phyloP scores from a whole-genome alignment of 2,329 filamentous ascomycete genomes.

The Calonectria hawksworthii region DNA sequence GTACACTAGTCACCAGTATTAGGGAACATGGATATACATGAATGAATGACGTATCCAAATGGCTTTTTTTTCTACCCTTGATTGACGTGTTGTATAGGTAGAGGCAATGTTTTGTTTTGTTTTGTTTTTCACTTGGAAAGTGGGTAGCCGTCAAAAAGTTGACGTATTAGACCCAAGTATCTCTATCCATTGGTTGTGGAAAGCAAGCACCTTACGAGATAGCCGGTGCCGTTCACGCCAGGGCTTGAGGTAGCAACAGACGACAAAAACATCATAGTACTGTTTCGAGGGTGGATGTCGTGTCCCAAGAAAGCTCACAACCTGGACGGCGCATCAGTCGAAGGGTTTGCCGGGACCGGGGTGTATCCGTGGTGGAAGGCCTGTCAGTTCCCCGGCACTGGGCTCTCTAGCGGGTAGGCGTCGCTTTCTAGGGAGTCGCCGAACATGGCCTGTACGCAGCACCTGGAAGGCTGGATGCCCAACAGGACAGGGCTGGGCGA shows the following conservation, averaged over 20 bases:
- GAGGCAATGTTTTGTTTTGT: no score
- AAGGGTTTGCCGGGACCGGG: conserved; percentile 10
- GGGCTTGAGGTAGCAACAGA: neutral
- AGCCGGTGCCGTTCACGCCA: conserved; percentile 2
- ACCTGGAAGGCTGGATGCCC: conserved; percentile 10
- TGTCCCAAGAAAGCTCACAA: conserved; percentile 20
- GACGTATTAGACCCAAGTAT: neutral
- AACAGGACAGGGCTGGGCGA: conserved; percentile 8
- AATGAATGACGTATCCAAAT: neutral
- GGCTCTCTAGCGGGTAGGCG: neutral
- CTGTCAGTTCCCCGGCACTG: conserved; percentile 30
- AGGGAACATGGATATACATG: neutral
- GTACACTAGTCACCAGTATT: neutral
- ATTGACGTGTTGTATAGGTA: neutral
- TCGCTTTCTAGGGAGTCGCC: conserved; percentile 2
- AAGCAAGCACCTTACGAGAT: neutral
- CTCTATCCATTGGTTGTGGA: no score
- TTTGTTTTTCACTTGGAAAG: neutral
- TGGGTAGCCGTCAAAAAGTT: neutral
- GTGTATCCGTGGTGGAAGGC: conserved; percentile 16
- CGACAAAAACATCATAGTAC: conserved; percentile 1
- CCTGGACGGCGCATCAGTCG: conserved; percentile 17
- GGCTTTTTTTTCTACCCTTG: neutral
- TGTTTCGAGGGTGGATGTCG: neutral
- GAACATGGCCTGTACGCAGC: neutral